Base-by-base conservation (phyloP, 306 rosid species). In the Trifolium fragiferum region DNA sequence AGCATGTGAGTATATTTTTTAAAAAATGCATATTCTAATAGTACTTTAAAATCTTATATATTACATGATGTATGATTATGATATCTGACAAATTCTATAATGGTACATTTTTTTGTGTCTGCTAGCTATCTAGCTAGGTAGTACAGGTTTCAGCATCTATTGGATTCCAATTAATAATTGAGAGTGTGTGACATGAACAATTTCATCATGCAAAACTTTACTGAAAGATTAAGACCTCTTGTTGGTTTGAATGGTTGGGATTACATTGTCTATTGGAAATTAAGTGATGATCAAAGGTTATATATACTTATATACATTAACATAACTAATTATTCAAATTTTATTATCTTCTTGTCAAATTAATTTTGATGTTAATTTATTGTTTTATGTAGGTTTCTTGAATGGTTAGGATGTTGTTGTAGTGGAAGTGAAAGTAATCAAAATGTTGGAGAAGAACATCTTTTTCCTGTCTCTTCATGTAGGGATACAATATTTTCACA, bases 251-350 rank as follows among this genome's bases (percentile, higher is more conserved):
- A 87, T 43, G 93, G 93, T 54, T 92, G 98, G 96, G 92, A 95
- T 72, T 90, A 86, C n/a, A 90, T 96, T 84, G 90, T 90, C 63
- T 43, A 78, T 16, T 90, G 97, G 98, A 90, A 80, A 81, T 53
- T 92, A 81, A 92, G 83, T 81, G 91, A 90, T 84, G 90, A 92
- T 80, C 96, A 92, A 70, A 92, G 98, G 97, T 90, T 66, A 62
- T 16, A 62, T 16, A 6, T 4, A 53, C 2, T 53, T 19, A 15
- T 6, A 72, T 51, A 25, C 12, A 76, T 33, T 10, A 19, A 30
- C 44, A 37, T 38, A 25, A 67, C 41, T 59, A 64, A 10, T 68
- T 18, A 37, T 37, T 66, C 63, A 49, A 12, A 21, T 53, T 59
- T 27, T 59, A 21, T 27, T 59, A 21, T 21, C 35, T 57, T 9